Base-by-base conservation (phyloP, 345 rosid species). In the Gossypium longicalyx region DNA sequence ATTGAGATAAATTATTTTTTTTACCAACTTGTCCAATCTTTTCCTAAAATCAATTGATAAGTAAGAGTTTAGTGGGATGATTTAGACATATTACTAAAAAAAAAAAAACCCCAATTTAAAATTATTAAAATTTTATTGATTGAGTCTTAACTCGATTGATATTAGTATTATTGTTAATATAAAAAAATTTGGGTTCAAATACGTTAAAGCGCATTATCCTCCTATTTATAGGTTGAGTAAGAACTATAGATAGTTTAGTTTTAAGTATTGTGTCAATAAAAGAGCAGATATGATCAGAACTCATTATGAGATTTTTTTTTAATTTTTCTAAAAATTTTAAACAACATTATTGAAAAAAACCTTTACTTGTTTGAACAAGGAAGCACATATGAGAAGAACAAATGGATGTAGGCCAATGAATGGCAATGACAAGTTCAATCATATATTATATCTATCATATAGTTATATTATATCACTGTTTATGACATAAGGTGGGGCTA, bases 251-350 rank as follows among this genome's bases (percentile, higher is more conserved):
- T 34, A 34, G 38, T 34, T 34, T 34, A 34, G 0, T 4, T 34
- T 6, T 4, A 0, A 0, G 0, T 29, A 29, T 29, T 29, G 4
- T 29, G 5, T 29, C 34, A 29, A 29, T 29, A 29, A 29, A 29
- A 29, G 0, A 29, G 0, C 0, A 29, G 5, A 3, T 29, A 29
- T 29, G 1, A 29, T 29, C 5, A 0, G 0, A 29, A 0, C 5
- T 0, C 5, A 23, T 23, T n/a, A n/a, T n/a, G n/a, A n/a, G n/a
- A n/a, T n/a, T n/a, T n/a, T n/a, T n/a, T n/a, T n/a, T n/a, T n/a
- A n/a, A n/a, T n/a, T n/a, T n/a, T n/a, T n/a, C n/a, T n/a, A n/a
- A n/a, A n/a, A n/a, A n/a, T n/a, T n/a, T n/a, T n/a, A n/a, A n/a
- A n/a, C n/a, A n/a, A n/a, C n/a, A n/a, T n/a, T 29, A 29, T 0